A percentile compares a stretch with the other conserved stretches of the same genome.
Conservation (phyloP, 2,329 filamentous ascomycete genomes). For the Cryoendolithus antarcticus region DNA sequence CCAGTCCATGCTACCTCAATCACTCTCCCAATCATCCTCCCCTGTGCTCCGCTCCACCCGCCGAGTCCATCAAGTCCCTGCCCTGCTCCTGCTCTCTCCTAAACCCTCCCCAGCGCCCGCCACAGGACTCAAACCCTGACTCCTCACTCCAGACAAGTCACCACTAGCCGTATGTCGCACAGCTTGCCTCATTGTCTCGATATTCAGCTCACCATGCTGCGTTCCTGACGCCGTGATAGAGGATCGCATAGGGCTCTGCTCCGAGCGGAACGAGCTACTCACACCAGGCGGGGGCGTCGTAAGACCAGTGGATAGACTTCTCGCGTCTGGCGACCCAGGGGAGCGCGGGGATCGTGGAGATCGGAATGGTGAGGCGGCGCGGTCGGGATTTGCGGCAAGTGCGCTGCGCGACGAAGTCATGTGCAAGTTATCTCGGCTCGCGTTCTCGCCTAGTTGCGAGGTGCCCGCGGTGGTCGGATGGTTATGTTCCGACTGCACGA, state of each 20-base stretch:
- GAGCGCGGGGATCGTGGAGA: conserved; percentile 43
- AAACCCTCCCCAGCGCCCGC: conserved; percentile 1
- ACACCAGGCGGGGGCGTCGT: conserved; percentile 37
- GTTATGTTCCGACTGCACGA: conserved; percentile 70
- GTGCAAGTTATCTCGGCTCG: conserved; percentile 58
- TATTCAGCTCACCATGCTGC: conserved; percentile 58
- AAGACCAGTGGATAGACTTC: conserved; percentile 11
- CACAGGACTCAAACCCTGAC: conserved; percentile 3
- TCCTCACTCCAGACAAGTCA: conserved; percentile 41
- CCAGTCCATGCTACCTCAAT: too few relatives aligned
- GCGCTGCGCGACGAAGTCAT: conserved; percentile 10
- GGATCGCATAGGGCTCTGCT: conserved; percentile 7
- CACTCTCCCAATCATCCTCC: too few relatives aligned
- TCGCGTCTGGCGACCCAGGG: conserved; percentile 6
- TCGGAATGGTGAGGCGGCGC: conserved; percentile 68
- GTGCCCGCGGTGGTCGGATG: conserved; percentile 9
- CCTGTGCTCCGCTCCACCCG: too few relatives aligned
- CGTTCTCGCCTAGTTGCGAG: conserved; percentile 33
- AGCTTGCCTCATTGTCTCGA: conserved; percentile 90
- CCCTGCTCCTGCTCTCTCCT: conserved; percentile 3
- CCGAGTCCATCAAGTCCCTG: not conserved
- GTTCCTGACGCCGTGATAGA: conserved; percentile 17
- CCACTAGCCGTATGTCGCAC: conserved; percentile 73
- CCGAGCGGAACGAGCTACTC: not conserved
- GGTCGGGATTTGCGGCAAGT: conserved; percentile 33